Conservation (phyloP, 768 basidiomycete species). For the Russula olivacea region DNA sequence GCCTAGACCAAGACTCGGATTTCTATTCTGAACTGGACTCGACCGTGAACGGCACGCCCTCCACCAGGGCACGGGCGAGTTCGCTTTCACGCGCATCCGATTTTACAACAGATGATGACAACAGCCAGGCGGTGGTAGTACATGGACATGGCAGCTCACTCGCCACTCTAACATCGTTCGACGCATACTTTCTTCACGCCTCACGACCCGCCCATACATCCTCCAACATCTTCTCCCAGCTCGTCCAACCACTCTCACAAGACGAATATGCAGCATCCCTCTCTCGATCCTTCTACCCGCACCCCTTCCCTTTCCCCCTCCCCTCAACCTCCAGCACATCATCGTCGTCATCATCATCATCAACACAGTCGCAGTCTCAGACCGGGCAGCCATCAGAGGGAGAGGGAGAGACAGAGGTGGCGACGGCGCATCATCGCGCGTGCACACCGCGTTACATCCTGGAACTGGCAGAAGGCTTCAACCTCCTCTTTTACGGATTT, state of each 20-base stretch:
- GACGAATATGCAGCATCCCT: conserved; percentile 50
- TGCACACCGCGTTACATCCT: conserved; percentile 56
- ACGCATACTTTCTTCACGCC: conserved; percentile 74
- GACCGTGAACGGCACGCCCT: not conserved
- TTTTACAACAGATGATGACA: conserved; percentile 28
- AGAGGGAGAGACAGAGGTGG: not conserved
- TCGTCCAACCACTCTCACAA: conserved; percentile 62
- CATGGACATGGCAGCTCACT: conserved; percentile 40
- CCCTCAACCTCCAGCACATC: conserved; percentile 18
- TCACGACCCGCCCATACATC: conserved; percentile 66
- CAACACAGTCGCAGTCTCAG: not conserved
- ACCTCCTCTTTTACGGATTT: conserved; percentile 80
- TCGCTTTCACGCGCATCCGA: conserved; percentile 25
- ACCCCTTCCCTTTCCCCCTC: conserved; percentile 21
- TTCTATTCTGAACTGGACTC: conserved; percentile 17
- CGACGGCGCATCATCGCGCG: conserved; percentile 30
- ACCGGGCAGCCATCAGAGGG: conserved; percentile 29
- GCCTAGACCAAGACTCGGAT: conserved; percentile 7
- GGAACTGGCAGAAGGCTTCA: conserved; percentile 82
- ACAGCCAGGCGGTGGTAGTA: not conserved
- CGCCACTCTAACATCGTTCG: conserved; percentile 72
- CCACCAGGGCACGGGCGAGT: conserved; percentile 8
- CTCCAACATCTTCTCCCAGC: conserved; percentile 68
- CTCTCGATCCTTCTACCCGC: conserved; percentile 27
- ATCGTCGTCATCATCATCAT: not conserved